Conservation (phyloP, 306 rosid genomes). For the Malus fusca region DNA sequence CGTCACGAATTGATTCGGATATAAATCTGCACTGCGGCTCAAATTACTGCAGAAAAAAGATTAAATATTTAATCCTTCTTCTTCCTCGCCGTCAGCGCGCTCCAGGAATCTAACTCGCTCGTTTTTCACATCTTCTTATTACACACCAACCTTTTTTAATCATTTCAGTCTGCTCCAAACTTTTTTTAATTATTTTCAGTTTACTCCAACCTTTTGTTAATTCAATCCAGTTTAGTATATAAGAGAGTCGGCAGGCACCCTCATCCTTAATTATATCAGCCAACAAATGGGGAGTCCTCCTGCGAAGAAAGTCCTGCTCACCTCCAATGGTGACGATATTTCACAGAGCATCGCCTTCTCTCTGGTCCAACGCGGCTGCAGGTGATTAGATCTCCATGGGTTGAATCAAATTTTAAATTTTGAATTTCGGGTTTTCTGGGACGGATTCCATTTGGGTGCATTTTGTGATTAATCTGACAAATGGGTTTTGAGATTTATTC, state of each 20-base stretch:
- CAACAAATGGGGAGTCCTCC: conserved; percentile 11
- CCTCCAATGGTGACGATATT: conserved; percentile 61
- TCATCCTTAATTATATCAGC: too few species aligned
- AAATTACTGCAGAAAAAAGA: too few species aligned
- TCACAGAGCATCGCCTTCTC: conserved; percentile 57
- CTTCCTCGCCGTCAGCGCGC: too few species aligned
- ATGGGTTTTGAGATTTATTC: not conserved
- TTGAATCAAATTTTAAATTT: not conserved
- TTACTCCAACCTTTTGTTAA: too few species aligned
- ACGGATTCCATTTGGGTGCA: not conserved
- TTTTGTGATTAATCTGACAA: not conserved
- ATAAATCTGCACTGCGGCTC: too few species aligned
- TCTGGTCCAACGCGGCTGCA: conserved; percentile 78
- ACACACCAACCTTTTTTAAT: too few species aligned
- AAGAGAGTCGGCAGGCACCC: not conserved
- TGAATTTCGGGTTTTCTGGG: not conserved
- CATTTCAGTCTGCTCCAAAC: too few species aligned
- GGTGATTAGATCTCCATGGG: conserved; percentile 22
- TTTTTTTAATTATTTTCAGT: too few species aligned
- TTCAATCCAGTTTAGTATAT: not conserved
- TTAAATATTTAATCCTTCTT: too few species aligned
- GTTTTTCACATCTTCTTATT: too few species aligned
- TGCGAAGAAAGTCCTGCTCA: conserved; percentile 52
- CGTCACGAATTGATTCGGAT: too few species aligned
- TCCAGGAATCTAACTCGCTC: too few species aligned